Conservation (phyloP, 23 red algal species). For the Gracilaria domingensis region DNA sequence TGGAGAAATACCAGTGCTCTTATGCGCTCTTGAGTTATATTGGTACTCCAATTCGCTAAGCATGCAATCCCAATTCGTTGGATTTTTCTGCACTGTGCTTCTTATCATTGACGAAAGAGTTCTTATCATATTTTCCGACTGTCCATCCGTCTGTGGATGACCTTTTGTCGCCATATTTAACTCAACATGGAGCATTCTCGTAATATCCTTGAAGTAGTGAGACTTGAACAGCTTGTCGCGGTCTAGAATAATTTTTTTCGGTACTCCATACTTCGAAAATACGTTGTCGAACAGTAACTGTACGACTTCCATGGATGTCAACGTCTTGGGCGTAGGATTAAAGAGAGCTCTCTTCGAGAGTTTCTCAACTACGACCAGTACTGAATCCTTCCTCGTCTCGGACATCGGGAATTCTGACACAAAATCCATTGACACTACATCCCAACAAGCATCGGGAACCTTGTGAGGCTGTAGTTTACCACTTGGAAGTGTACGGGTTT, state of each 20-base stretch:
- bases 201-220: conserved; percentile 50
- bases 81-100: conserved; percentile 26
- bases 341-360: conserved; percentile 48
- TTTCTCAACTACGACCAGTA: conserved; percentile 50
- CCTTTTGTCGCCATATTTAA: conserved; percentile 34
- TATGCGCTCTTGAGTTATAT: background rate
- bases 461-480: conserved; percentile 35
- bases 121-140: conserved; percentile 36
- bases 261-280: conserved; percentile 38
- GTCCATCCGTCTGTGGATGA: conserved; percentile 50
- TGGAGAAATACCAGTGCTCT: conserved; percentile 22
- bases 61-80: conserved; percentile 18
- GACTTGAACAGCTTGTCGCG: conserved; percentile 31
- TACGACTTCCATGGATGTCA: conserved; percentile 12
- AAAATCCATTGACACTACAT: conserved; percentile 41
- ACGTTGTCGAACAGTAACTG: conserved; percentile 6
- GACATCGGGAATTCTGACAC: conserved; percentile 17
- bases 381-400: conserved; percentile 15
- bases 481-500: background rate
- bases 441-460: conserved; percentile 38
- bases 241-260: conserved; percentile 17
- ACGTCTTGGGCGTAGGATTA: conserved; percentile 33
- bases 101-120: conserved; percentile 33
- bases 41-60: conserved; percentile 39
- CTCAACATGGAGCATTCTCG: conserved; percentile 15